Conservation (phyloP, 202 grass and related monocot species). For the Cymbopogon flexuosus region DNA sequence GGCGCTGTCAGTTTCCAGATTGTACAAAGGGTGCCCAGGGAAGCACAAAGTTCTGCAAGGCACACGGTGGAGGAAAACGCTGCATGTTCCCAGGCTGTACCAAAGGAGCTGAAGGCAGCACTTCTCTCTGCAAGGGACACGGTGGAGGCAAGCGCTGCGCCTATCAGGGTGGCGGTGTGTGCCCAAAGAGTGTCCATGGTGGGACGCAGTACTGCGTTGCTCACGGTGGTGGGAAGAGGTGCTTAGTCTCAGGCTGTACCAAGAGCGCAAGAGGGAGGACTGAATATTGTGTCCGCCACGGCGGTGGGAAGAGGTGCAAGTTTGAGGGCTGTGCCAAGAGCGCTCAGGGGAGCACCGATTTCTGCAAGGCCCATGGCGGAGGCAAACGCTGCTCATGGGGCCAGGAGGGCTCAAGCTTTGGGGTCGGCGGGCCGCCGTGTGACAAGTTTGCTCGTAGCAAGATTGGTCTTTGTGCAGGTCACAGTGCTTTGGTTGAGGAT, state of each 20-base stretch:
- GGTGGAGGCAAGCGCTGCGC: conserved; percentile 73
- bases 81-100: conserved; percentile 64
- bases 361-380: conserved; percentile 69
- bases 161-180: conserved; percentile 60
- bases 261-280: conserved; percentile 77
- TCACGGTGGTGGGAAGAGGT: conserved; percentile 72
- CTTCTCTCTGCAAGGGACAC: conserved; percentile 61
- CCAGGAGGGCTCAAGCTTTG: conserved; percentile 31
- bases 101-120: conserved; percentile 80
- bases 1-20: conserved; percentile 51
- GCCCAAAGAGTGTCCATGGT: conserved; percentile 67
- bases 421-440: conserved; percentile 29
- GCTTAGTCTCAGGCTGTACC: conserved; percentile 46
- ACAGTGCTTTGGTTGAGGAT: conserved; percentile 55
- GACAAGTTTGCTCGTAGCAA: conserved; percentile 59
- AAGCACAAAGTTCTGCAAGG: conserved; percentile 75
- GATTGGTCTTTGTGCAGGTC: conserved; percentile 49
- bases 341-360: conserved; percentile 73
- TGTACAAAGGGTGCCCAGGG: conserved; percentile 79
- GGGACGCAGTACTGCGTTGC: conserved; percentile 62
- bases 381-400: conserved; percentile 56
- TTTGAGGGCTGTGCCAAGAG: conserved; percentile 54
- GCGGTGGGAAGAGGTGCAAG: conserved; percentile 64
- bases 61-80: conserved; percentile 71
- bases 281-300: conserved; percentile 56